Percentiles rank a stretch among this genome's conserved stretches.
Conservation (phyloP, 768 basidiomycete species). For the Tricholoma terreum region DNA sequence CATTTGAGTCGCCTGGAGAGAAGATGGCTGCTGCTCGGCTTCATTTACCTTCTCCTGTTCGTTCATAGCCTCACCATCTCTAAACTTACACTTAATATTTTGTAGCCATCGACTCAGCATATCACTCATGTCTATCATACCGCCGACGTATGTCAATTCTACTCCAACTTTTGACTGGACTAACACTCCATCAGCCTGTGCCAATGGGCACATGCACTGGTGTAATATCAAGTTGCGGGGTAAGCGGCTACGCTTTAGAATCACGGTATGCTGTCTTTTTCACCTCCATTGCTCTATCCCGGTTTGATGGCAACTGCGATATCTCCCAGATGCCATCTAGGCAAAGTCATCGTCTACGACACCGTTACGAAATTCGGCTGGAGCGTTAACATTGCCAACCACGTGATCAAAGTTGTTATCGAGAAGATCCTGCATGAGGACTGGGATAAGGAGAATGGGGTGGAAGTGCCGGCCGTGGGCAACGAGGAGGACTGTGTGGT, state of each 20-base stretch:
- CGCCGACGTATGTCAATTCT: conserved; percentile 54
- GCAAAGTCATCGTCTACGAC: conserved; percentile 80
- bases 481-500: conserved; percentile 67
- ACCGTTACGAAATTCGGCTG: conserved; percentile 80
- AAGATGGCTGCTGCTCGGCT: conserved; percentile 67
- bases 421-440: conserved; percentile 43
- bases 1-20: conserved; percentile 85
- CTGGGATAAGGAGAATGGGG: conserved; percentile 32
- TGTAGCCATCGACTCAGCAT: conserved; percentile 66
- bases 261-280: conserved; percentile 37
- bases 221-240: conserved; percentile 46
- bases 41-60: conserved; percentile 83
- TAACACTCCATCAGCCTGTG: conserved; percentile 55
- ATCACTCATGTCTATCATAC: conserved; percentile 91
- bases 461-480: conserved; percentile 44
- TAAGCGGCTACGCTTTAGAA: conserved; percentile 82
- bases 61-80: conserved; percentile 16
- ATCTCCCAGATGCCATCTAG: conserved; percentile 72
- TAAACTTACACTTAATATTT: background rate
- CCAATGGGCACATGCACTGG: conserved; percentile 84
- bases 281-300: background rate
- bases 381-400: conserved; percentile 72
- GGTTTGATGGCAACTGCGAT: background rate
- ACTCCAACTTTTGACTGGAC: background rate
- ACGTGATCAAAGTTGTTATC: conserved; percentile 67